Evolutionary conservation across 2,329 filamentous ascomycete genomes (phyloP).

Genomic region (Xylaria sp.): DNA sequence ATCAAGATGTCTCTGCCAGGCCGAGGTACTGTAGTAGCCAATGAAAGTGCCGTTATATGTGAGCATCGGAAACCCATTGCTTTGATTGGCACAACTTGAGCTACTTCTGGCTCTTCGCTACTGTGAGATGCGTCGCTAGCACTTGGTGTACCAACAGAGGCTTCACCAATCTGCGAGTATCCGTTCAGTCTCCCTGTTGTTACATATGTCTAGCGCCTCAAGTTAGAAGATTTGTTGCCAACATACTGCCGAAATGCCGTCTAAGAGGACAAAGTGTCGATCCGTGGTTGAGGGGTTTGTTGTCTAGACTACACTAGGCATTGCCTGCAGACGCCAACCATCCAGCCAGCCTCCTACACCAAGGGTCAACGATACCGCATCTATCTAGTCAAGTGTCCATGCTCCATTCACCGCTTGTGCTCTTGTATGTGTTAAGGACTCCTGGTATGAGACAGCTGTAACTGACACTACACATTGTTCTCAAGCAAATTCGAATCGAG

Average conservation of each 20-base stretch:
- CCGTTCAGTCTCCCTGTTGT: background rate
- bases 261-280: background rate
- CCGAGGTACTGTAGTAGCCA: background rate
- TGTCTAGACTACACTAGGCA: background rate
- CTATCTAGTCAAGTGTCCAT: background rate
- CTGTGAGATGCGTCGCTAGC: background rate
- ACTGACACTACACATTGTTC: too few species aligned
- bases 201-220: background rate
- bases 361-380: background rate
- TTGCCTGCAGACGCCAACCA: conserved; percentile 9
- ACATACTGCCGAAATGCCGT: conserved; percentile 6
- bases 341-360: conserved; percentile 18
- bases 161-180: background rate
- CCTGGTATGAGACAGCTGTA: background rate
- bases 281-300: background rate
- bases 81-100: background rate
- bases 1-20: background rate
- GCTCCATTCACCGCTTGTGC: too few species aligned
- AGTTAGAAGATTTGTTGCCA: background rate
- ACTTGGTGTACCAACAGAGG: background rate
- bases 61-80: background rate
- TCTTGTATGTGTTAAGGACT: background rate
- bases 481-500: background rate
- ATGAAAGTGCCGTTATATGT: background rate
- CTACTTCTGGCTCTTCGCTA: background rate